Percentiles rank a stretch among this genome's conserved stretches.
Evolutionary conservation across 495 filamentous ascomycete species (phyloP).

Genomic region (Terfezia claveryi): DNA sequence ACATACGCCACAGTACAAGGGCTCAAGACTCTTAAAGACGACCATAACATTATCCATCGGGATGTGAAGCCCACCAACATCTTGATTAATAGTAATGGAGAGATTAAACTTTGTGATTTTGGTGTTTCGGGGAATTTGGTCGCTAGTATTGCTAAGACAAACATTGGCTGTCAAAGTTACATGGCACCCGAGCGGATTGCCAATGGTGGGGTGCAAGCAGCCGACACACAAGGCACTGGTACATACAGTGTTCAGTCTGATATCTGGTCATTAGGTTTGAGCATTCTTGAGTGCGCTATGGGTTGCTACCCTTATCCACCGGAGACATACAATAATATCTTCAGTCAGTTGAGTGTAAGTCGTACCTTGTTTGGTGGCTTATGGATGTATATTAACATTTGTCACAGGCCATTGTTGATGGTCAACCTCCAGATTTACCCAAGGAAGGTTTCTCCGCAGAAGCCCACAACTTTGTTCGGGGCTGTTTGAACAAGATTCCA

Average conservation of each 20-base stretch:
- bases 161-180: constrained; percentile 98
- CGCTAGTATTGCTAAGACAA: constrained; percentile 93
- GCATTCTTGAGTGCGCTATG: constrained; percentile 90
- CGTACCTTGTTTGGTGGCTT: not conserved
- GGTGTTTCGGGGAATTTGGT: constrained; percentile 93
- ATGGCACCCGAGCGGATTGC: constrained; percentile 96
- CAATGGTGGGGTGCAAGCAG: constrained; percentile 55
- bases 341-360: constrained; percentile 90
- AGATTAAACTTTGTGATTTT: constrained; percentile 97
- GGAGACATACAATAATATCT: constrained; percentile 96
- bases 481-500: constrained; percentile 82
- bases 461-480: constrained; percentile 67
- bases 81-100: constrained; percentile 66
- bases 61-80: constrained; percentile 99
- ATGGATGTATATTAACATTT: constrained; percentile 7
- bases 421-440: constrained; percentile 73
- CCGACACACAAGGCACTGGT: constrained; percentile 33
- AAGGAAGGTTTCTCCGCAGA: constrained; percentile 49
- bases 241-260: constrained; percentile 97
- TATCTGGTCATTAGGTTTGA: constrained; percentile 88
- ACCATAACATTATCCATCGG: constrained; percentile 97
- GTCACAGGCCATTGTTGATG: constrained; percentile 80
- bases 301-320: constrained; percentile 92
- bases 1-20: constrained; percentile 80
- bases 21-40: constrained; percentile 81